These are phyloP conservation scores for Neurospora discreta DNA, from an alignment of 495 filamentous ascomycete species.

Conservation along the genomic window DNA sequence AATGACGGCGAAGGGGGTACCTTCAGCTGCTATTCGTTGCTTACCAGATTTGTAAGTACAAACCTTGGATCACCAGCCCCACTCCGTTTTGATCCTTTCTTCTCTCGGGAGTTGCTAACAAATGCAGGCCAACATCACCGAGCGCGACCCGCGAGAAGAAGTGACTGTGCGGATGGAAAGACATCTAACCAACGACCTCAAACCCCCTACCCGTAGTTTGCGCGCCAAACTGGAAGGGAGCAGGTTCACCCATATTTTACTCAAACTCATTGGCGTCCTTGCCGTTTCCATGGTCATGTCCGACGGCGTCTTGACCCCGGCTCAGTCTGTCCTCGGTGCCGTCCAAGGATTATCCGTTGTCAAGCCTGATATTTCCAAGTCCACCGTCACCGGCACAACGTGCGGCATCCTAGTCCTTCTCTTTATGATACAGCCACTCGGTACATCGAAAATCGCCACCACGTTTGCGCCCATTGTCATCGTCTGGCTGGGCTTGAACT, in stretches of 20 bases:
- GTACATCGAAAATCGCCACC: conserved; percentile 51
- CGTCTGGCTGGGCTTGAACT: conserved; percentile 60
- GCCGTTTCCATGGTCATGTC: conserved; percentile 59
- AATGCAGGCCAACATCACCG: conserved; percentile 41
- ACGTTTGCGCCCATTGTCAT: conserved; percentile 64
- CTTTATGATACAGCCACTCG: conserved; percentile 60
- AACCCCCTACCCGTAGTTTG: conserved; percentile 37
- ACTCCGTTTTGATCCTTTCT: background rate
- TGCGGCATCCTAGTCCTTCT: conserved; percentile 60
- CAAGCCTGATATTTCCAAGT: conserved; percentile 32
- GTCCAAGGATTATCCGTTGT: conserved; percentile 54
- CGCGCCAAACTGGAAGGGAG: conserved; percentile 49
- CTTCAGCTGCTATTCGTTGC: conserved; percentile 59
- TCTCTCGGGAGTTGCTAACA: background rate
- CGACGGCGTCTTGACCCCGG: conserved; percentile 60
- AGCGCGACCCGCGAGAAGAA: conserved; percentile 43
- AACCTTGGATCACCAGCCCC: background rate
- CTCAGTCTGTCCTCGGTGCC: conserved; percentile 58
- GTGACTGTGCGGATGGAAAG: conserved; percentile 46
- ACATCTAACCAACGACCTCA: conserved; percentile 42
- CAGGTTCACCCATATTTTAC: conserved; percentile 33
- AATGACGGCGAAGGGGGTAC: conserved; percentile 73
- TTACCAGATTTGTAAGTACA: conserved; percentile 53
- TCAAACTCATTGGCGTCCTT: conserved; percentile 59
- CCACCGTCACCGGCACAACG: conserved; percentile 53